Percentiles rank a stretch among this genome's conserved stretches.
Evolutionary conservation across 2,329 filamentous ascomycete genomes (phyloP).

Genomic region (Setomelanomma holmii): DNA sequence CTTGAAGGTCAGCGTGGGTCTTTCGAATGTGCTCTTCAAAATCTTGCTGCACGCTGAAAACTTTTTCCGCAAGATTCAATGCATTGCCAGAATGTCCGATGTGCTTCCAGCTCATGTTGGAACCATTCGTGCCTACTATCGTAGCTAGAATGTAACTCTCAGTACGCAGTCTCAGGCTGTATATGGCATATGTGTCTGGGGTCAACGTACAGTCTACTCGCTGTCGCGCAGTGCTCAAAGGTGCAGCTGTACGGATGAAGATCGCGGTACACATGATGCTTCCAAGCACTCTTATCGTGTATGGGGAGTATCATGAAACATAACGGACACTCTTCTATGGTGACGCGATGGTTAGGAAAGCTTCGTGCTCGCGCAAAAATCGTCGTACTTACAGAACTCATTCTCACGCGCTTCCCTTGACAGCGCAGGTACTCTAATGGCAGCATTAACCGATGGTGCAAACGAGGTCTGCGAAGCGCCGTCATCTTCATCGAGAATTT

Average conservation of each 20-base stretch:
- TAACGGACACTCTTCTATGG: slow-evolving; percentile 32
- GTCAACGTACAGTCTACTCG: slow-evolving; percentile 25
- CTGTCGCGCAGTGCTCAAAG: slow-evolving; percentile 24
- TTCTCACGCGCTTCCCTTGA: slow-evolving; percentile 27
- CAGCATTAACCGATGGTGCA: slow-evolving; percentile 27
- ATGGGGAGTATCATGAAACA: slow-evolving; percentile 35
- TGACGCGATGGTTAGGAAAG: too few relatives aligned
- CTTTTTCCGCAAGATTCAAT: slow-evolving; percentile 20
- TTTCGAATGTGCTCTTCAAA: slow-evolving; percentile 13
- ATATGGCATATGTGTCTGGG: too few relatives aligned
- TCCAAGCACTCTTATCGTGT: slow-evolving; percentile 23
- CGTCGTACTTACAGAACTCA: slow-evolving; percentile 29
- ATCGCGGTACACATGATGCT: slow-evolving; percentile 32
- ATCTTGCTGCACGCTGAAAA: slow-evolving; percentile 4
- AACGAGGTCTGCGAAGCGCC: slow-evolving; percentile 37
- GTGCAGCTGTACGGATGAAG: slow-evolving; percentile 35
- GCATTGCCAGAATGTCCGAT: slow-evolving; percentile 27
- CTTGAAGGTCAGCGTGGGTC: slow-evolving; percentile 10
- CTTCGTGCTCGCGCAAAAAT: too few relatives aligned
- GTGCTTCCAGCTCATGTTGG: slow-evolving; percentile 29
- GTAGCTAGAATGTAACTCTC: too few relatives aligned
- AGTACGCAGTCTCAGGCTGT: too few relatives aligned
- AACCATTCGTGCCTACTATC: slow-evolving; percentile 19
- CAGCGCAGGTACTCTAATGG: slow-evolving; percentile 29
- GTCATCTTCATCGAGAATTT: slow-evolving; percentile 20